phyloP scores from a whole-genome alignment of 2,329 filamentous ascomycete species.

The Clonostachys rhizophaga region DNA sequence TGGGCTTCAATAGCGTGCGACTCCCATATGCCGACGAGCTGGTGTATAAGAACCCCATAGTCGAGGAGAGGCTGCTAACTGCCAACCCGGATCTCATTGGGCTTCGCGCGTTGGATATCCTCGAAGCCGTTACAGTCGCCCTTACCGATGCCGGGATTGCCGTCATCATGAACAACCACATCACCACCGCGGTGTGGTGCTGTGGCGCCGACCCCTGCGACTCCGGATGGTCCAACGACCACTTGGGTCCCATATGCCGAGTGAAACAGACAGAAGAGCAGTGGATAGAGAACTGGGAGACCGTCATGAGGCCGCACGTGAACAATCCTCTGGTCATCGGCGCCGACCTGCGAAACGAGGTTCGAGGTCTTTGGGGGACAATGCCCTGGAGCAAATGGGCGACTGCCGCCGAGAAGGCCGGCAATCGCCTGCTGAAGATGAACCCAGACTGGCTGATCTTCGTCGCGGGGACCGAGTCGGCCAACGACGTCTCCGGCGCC shows the following conservation, averaged over 20 bases:
- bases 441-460: slow-evolving; percentile 63
- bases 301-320: slow-evolving; percentile 54
- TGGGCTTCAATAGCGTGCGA: slow-evolving; percentile 69
- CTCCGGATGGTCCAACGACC: slow-evolving; percentile 61
- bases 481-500: slow-evolving; percentile 59
- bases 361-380: slow-evolving; percentile 64
- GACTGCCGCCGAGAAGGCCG: slow-evolving; percentile 56
- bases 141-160: slow-evolving; percentile 59
- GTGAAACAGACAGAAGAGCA: slow-evolving; percentile 59
- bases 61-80: slow-evolving; percentile 41
- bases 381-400: slow-evolving; percentile 65
- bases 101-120: slow-evolving; percentile 53
- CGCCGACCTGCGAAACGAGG: slow-evolving; percentile 65
- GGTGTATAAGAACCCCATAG: slow-evolving; percentile 53
- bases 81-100: slow-evolving; percentile 59
- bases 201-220: slow-evolving; percentile 66
- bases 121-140: slow-evolving; percentile 51
- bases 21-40: slow-evolving; percentile 67
- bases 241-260: slow-evolving; percentile 55
- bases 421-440: slow-evolving; percentile 54
- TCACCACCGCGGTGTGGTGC: slow-evolving; percentile 65
- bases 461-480: slow-evolving; percentile 63
- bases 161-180: slow-evolving; percentile 68
- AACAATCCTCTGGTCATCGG: slow-evolving; percentile 60
- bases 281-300: slow-evolving; percentile 65